A percentile compares a stretch with the other conserved stretches of the same genome.
phyloP scores from a whole-genome alignment of 2,329 filamentous ascomycete genomes.

The Rhytidhysteron rufulum region DNA sequence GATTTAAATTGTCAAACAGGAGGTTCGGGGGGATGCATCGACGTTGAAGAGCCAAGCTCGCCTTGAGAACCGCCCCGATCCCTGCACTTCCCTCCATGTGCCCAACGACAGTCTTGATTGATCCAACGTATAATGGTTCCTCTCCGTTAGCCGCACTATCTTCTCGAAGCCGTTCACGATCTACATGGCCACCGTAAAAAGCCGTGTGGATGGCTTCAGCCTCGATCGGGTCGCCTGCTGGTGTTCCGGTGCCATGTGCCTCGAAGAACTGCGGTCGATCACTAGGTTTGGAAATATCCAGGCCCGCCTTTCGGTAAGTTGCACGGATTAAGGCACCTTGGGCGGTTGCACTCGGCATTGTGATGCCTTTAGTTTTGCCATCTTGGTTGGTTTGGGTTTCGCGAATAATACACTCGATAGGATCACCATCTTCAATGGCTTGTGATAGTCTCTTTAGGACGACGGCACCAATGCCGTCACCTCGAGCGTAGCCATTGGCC shows the following conservation, averaged over 20 bases:
- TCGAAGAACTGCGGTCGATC: conserved; percentile 32
- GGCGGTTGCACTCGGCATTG: conserved; percentile 32
- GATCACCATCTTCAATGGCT: no score
- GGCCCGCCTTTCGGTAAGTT: conserved; percentile 32
- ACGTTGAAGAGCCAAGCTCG: conserved; percentile 33
- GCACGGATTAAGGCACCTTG: conserved; percentile 34
- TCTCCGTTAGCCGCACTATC: conserved; percentile 6
- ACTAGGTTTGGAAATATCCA: conserved; percentile 16
- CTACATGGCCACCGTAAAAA: background rate
- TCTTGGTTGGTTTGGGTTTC: conserved; percentile 36
- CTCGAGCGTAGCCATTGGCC: no score
- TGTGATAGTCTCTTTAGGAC: no score
- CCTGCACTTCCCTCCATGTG: conserved; percentile 34
- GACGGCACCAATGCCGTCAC: no score
- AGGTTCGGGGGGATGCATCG: conserved; percentile 28
- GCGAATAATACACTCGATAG: no score
- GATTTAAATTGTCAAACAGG: conserved; percentile 25
- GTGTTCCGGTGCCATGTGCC: conserved; percentile 40
- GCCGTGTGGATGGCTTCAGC: conserved; percentile 14
- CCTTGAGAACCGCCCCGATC: conserved; percentile 27
- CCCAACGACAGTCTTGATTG: conserved; percentile 33
- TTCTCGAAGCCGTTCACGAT: no score
- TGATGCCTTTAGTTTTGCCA: conserved; percentile 38
- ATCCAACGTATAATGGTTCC: background rate
- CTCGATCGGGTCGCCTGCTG: conserved; percentile 27